phyloP scores from a whole-genome alignment of 2,329 filamentous ascomycete genomes.

The Xenoacremonium recifei region DNA sequence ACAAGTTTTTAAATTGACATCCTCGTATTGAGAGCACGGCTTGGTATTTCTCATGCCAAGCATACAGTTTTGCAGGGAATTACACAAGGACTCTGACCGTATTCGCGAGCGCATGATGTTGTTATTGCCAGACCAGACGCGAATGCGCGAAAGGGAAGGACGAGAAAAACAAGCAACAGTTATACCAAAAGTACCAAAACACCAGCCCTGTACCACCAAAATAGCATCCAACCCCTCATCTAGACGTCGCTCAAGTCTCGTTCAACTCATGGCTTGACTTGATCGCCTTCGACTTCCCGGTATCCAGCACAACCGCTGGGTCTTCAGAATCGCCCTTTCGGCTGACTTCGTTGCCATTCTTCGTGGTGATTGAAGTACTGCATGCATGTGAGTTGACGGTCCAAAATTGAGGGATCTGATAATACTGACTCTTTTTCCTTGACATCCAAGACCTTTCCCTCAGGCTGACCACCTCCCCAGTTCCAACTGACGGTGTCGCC shows the following conservation, averaged over 20 bases:
- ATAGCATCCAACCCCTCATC: not conserved
- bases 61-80: no score
- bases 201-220: no score
- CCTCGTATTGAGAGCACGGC: no score
- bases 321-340: slow-evolving; percentile 40
- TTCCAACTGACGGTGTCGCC: slow-evolving; percentile 47
- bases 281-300: slow-evolving; percentile 41
- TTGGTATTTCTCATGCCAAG: no score
- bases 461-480: slow-evolving; percentile 42
- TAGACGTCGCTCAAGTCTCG: slow-evolving; percentile 1
- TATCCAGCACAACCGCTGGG: slow-evolving; percentile 42
- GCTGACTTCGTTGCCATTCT: slow-evolving; percentile 39
- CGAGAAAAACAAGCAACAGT: not conserved
- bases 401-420: fast-evolving
- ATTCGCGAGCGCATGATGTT: no score
- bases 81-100: no score
- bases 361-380: slow-evolving; percentile 39
- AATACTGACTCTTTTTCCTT: slow-evolving; percentile 39
- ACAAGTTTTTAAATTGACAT: no score
- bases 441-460: slow-evolving; percentile 44
- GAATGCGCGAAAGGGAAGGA: no score
- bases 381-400: not conserved
- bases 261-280: slow-evolving; percentile 41
- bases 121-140: no score
- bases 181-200: not conserved